phyloP scores from a whole-genome alignment of 1,284 basidiomycete genomes.

The Volvariella volvacea region DNA sequence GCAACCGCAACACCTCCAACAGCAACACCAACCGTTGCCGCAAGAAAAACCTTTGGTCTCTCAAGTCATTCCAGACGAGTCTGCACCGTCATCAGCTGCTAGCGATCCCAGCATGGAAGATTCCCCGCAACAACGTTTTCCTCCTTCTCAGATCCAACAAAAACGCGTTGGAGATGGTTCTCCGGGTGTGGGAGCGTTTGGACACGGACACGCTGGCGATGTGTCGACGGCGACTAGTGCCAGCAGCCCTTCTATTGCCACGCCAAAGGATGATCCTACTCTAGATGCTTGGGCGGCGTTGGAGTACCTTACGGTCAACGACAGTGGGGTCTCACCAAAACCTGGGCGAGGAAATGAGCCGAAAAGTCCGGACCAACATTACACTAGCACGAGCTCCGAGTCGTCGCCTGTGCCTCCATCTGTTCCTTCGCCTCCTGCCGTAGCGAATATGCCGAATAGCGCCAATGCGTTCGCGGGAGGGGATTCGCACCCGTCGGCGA shows the following conservation, averaged over 20 bases:
- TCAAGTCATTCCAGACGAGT: neutral
- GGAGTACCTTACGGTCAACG: constrained; percentile 61
- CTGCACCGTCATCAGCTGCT: constrained; percentile 18
- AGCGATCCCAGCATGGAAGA: constrained; percentile 13
- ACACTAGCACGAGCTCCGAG: too few species aligned
- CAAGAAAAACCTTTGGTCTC: too few species aligned
- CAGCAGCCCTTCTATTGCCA: constrained; percentile 7
- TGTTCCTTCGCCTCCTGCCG: constrained; percentile 8
- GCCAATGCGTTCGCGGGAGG: too few species aligned
- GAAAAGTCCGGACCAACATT: too few species aligned
- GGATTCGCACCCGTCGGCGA: constrained; percentile 10
- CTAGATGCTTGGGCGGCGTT: constrained; percentile 73
- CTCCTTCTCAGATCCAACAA: neutral
- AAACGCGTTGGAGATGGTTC: neutral
- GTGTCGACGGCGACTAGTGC: constrained; percentile 12
- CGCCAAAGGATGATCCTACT: constrained; percentile 38
- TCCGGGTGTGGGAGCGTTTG: too few species aligned
- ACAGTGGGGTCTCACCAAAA: constrained; percentile 12
- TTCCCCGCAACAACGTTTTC: neutral
- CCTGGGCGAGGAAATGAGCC: too few species aligned
- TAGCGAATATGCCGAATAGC: too few species aligned
- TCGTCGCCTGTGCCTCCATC: constrained; percentile 21
- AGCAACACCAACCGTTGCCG: too few species aligned
- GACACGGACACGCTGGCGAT: too few species aligned
- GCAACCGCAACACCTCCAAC: too few species aligned